These are phyloP conservation scores for Botryosphaeria dothidea DNA, from an alignment of 2,329 filamentous ascomycete genomes.

Conservation along the genomic window DNA sequence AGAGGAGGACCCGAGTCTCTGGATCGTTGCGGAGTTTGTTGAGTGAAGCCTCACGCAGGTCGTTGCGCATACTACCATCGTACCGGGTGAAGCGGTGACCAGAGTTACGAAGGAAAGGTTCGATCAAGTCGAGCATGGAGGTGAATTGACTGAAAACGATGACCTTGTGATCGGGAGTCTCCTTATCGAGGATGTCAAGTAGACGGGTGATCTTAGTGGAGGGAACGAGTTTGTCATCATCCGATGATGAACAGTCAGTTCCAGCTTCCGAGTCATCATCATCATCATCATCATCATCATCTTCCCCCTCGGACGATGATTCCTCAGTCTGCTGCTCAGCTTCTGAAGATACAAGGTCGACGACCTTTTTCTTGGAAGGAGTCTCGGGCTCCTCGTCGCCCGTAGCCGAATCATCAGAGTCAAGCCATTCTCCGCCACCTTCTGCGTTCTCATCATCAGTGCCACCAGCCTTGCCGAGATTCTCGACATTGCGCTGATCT, in stretches of 20 bases:
- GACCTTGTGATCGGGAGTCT: conserved; percentile 84
- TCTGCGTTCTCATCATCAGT: conserved; percentile 87
- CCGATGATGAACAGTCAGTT: conserved; percentile 35
- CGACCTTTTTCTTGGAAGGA: conserved; percentile 47
- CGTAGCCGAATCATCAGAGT: conserved; percentile 66
- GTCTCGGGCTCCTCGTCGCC: conserved; percentile 46
- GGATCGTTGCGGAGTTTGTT: conserved; percentile 73
- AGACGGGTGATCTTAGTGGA: conserved; percentile 94
- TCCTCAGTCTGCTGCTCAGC: conserved; percentile 32
- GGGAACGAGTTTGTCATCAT: conserved; percentile 54
- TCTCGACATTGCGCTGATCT: conserved; percentile 59
- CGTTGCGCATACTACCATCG: conserved; percentile 93
- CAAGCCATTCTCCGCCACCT: conserved; percentile 78
- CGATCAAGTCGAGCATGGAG: conserved; percentile 93
- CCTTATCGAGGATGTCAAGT: conserved; percentile 75
- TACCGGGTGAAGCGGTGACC: conserved; percentile 83
- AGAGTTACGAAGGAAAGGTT: conserved; percentile 79
- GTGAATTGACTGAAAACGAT: conserved; percentile 99
- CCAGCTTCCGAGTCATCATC: conserved; percentile 42
- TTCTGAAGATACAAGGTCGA: conserved; percentile 54
- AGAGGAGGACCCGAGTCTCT: conserved; percentile 79
- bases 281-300: conserved; percentile 40
- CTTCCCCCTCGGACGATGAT: conserved; percentile 29
- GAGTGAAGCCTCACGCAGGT: conserved; percentile 84
- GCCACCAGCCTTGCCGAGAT: conserved; percentile 77